phyloP scores from a whole-genome alignment of 2,329 filamentous ascomycete species.

The Metarhizium robertsii region DNA sequence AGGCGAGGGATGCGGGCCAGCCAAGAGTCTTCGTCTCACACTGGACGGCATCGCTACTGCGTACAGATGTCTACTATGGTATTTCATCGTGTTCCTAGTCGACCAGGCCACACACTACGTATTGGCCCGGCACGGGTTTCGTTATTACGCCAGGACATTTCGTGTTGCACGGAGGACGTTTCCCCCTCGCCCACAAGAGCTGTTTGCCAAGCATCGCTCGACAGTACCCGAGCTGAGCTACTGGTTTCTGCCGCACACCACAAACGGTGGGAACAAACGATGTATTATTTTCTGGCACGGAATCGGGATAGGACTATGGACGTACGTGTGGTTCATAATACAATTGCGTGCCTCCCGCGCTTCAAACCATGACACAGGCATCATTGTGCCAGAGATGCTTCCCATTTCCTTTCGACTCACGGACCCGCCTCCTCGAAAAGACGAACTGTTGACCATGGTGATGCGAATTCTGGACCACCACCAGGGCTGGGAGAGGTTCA shows the following conservation, averaged over 20 bases:
- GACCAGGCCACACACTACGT: conserved; percentile 40
- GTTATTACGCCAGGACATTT: conserved; percentile 34
- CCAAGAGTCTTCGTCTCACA: conserved; percentile 51
- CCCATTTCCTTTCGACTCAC: conserved; percentile 56
- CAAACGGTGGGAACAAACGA: conserved; percentile 26
- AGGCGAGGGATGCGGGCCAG: conserved; percentile 43
- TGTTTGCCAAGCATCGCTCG: conserved; percentile 37
- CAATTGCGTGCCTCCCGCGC: conserved; percentile 32
- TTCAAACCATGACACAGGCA: conserved; percentile 36
- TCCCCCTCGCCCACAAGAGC: conserved; percentile 44
- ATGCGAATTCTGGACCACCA: conserved; percentile 47
- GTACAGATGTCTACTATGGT: conserved; percentile 57
- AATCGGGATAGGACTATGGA: conserved; percentile 58
- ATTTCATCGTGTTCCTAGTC: conserved; percentile 44
- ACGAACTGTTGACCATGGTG: conserved; percentile 48
- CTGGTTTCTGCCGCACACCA: conserved; percentile 56
- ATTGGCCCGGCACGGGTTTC: conserved; percentile 40
- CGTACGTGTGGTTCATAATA: conserved; percentile 49
- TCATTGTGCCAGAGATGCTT: conserved; percentile 58
- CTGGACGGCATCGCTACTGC: conserved; percentile 52
- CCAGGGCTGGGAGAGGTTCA: conserved; percentile 49
- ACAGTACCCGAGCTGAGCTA: conserved; percentile 45
- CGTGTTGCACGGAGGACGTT: conserved; percentile 33
- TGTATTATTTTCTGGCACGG: conserved; percentile 63
- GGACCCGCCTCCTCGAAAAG: conserved; percentile 36